Base-by-base conservation (phyloP, 441 rosid genomes). In the Biscutella auriculata region DNA sequence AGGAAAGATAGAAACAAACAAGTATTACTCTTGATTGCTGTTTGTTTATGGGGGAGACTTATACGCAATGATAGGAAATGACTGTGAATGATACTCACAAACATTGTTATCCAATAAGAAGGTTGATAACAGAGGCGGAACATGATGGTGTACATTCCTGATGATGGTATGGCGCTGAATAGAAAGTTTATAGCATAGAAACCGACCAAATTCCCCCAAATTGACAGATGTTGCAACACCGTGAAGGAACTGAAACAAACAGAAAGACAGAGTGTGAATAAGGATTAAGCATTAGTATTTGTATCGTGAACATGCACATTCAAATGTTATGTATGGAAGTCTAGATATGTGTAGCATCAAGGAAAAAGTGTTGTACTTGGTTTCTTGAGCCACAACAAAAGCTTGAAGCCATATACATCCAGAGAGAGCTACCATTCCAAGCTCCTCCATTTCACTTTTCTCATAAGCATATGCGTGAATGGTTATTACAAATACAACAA, bases 391-490 rank as follows among this genome's bases (percentile, higher is more conserved):
- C 62, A 94, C 92, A 60, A 94, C 96, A 57, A 90, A 90, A 33
- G 97, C 99, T 76, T 94, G 99, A 76, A 94, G 76, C 96, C 99
- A 94, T 71, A 94, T 84, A 72, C 92, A 88, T 68, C 99, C 97
- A n/a, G 99, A 90, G 62, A 94, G 95, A 41, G 93, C 97, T 62
- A 90, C 96, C 95, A 94, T 82, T 30, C 89, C 85, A 32, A 90
- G 79, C 80, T 90, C 96, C 74, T 85, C 97, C 94, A 85, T 87
- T 79, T 90, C 95, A 50, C 96, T 82, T 78, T 84, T 94, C 74
- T 94, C 96, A 33, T 77, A 76, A 6, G 96, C 92, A 73, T 77
- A 87, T 13, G 88, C 84, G 56, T 90, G 79, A 66, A 87, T 82
- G 68, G 88, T 90, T 70, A 87, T 82, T 51, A 78, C 74, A 76